These are phyloP conservation scores for Nicotiana attenuata DNA, from an alignment of 257 asterid species.

Conservation along the genomic window DNA sequence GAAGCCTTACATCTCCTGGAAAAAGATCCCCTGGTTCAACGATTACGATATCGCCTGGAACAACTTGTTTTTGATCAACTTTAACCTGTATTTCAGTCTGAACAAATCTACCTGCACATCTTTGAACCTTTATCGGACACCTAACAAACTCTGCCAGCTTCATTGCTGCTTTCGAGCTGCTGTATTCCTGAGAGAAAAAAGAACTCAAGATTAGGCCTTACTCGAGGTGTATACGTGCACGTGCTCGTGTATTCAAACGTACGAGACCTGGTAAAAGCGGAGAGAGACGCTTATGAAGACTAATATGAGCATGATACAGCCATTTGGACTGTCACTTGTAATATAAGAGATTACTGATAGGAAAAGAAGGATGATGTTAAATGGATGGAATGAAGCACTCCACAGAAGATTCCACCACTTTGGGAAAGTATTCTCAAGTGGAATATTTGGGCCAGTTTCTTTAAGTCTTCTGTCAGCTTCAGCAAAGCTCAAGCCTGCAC, in stretches of 20 bases:
- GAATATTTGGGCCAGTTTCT: conserved; percentile 22
- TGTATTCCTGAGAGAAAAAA: conserved; percentile 10
- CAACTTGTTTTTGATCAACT: conserved; percentile 18
- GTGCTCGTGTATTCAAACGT: not conserved
- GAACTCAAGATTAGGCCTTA: not conserved
- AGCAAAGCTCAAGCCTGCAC: conserved; percentile 22
- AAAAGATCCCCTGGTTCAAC: conserved; percentile 23
- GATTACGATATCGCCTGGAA: conserved; percentile 17
- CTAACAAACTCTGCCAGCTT: conserved; percentile 14
- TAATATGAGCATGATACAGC: conserved; percentile 22
- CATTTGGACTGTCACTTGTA: conserved; percentile 16
- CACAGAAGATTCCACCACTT: conserved; percentile 22
- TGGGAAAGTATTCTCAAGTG: conserved; percentile 11
- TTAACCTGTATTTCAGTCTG: conserved; percentile 21
- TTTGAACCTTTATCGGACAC: conserved; percentile 15
- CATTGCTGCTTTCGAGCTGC: conserved; percentile 20
- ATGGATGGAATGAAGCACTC: conserved; percentile 22
- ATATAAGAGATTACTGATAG: conserved; percentile 18
- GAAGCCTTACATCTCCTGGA: conserved; percentile 21
- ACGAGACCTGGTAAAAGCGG: conserved; percentile 18
- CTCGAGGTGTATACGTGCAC: not conserved
- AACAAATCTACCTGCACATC: conserved; percentile 22
- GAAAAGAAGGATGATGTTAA: conserved; percentile 18
- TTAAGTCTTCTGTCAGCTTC: conserved; percentile 22
- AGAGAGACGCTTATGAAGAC: conserved; percentile 23